Percentiles rank a stretch among this genome's conserved stretches.
These are phyloP conservation scores for Trichoderma semiorbis DNA, from an alignment of 2,329 filamentous ascomycete species.

Conservation along the genomic window DNA sequence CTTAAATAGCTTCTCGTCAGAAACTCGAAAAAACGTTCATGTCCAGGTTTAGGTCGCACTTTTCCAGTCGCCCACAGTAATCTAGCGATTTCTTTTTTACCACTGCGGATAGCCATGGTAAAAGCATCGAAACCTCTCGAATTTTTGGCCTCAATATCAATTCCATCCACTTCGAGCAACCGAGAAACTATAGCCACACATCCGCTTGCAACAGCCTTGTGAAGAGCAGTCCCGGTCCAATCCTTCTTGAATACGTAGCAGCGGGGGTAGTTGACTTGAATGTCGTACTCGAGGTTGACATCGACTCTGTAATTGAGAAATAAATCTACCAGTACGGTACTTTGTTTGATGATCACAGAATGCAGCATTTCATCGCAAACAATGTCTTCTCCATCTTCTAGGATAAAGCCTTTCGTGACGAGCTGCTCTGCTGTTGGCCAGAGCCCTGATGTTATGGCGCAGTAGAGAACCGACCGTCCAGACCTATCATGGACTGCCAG, in stretches of 20 bases:
- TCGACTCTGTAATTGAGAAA: background rate
- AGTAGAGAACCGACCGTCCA: background rate
- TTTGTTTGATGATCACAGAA: background rate
- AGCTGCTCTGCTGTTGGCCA: background rate
- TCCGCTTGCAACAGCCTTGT: background rate
- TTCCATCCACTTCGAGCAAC: background rate
- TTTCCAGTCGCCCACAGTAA: background rate
- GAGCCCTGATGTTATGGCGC: background rate
- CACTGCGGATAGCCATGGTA: background rate
- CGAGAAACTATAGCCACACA: background rate
- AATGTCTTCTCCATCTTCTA: background rate
- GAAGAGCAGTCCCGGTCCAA: background rate
- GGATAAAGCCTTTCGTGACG: background rate
- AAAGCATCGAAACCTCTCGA: background rate
- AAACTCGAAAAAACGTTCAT: background rate
- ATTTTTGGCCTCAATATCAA: background rate
- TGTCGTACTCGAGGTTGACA: background rate
- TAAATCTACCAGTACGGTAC: background rate
- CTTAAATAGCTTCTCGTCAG: background rate
- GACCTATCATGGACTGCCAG: background rate
- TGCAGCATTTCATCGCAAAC: background rate
- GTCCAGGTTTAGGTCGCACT: background rate
- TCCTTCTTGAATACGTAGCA: too few relatives aligned
- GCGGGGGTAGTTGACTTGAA: too few relatives aligned
- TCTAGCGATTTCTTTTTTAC: background rate